phyloP scores from a whole-genome alignment of 2,329 filamentous ascomycete species.

The Fusarium metavorans region DNA sequence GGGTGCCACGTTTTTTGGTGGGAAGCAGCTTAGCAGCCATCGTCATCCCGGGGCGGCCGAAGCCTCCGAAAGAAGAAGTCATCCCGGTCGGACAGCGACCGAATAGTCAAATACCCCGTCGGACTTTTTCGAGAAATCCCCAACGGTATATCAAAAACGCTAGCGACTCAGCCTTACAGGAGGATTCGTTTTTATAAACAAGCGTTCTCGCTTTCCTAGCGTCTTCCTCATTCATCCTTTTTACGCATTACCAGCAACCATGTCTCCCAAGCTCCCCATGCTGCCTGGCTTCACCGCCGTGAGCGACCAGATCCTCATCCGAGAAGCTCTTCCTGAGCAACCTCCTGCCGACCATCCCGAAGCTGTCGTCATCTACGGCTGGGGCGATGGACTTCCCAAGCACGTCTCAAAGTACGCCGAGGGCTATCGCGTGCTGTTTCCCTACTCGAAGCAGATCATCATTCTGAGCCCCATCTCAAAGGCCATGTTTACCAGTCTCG shows the following conservation, averaged over 20 bases:
- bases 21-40: background rate
- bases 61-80: background rate
- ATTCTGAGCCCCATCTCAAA: constrained; percentile 63
- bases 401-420: constrained; percentile 68
- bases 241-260: background rate
- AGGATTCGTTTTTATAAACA: background rate
- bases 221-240: background rate
- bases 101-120: background rate
- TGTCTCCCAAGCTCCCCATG: constrained; percentile 36
- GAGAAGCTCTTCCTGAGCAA: constrained; percentile 45
- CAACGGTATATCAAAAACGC: background rate
- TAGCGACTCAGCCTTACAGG: background rate
- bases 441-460: constrained; percentile 62
- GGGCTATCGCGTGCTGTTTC: constrained; percentile 64
- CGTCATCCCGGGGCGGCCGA: background rate
- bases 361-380: constrained; percentile 66
- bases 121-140: background rate
- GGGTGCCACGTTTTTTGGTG: constrained; percentile 1
- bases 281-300: constrained; percentile 59
- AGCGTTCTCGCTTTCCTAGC: too few relatives aligned
- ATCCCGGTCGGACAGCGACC: background rate
- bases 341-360: constrained; percentile 51
- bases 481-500: constrained; percentile 58
- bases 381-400: constrained; percentile 67
- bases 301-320: constrained; percentile 61